Base-by-base conservation (phyloP, 129 eudicot species). In the Arctium minus region DNA sequence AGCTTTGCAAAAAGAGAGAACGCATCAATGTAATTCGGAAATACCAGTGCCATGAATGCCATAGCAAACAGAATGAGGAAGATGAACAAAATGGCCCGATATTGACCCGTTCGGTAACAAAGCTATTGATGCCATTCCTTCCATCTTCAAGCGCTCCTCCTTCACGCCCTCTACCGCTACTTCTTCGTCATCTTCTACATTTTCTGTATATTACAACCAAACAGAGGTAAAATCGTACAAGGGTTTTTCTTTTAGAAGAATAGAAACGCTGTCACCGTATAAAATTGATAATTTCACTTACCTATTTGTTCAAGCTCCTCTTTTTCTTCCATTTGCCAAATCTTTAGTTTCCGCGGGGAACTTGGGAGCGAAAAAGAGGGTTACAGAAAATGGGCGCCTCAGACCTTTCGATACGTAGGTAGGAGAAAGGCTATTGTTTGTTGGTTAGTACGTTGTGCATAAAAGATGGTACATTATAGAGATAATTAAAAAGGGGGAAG, bases 11-110 rank as follows among this genome's bases (percentile, higher is more conserved):
- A 39, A 11, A 31, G 33, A 32, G 11, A 8, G 40, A 70, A 69
- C 32, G 15, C 22, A 74, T 38, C 75, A 44, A 44, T 29, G 79
- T 33, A 79, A 74, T 71, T 31, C 4, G 33, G 32, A 83, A n/a
- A 69, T 88, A 96, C 99, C 98, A 82, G 87, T 90, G 82, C 98
- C 98, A 70, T 93, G 89, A 71, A 96, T 91, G 83, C 97, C 99
- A 78, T 88, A 96, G 88, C 99, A 96, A 50, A 91, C 89, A 78
- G 95, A 90, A 64, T 85, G 35, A 6, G 99, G 98, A 80, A 96
- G 97, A 68, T 86, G 98, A 79, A 96, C 90, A 80, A 96, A 96
- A 88, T 96, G 98, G 38, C 99, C 99, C 7, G 99, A 96, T 74
- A 96, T 88, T 32, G 97, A 93, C 76, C 99, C 98, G 70, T 75